A percentile compares a stretch with the other conserved stretches of the same genome.
Conservation (phyloP, 805 yeast species). For the Ogataea ganodermae region DNA sequence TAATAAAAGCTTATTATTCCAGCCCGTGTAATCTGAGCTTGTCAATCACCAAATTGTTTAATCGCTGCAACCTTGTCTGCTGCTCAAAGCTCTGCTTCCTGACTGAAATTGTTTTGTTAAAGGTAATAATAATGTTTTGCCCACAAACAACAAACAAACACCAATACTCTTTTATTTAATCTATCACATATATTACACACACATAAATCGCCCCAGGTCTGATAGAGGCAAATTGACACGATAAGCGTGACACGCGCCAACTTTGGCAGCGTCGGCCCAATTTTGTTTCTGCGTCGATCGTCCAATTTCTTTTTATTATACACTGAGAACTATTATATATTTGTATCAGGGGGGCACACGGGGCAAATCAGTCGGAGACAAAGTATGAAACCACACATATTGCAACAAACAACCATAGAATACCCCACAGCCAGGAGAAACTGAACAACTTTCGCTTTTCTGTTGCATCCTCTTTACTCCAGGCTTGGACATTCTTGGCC, state of each 20-base stretch:
- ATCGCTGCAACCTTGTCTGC: neutral
- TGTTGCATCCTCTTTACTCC: neutral
- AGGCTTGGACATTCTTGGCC: neutral
- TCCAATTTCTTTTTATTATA: constrained; percentile 12
- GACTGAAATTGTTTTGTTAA: neutral
- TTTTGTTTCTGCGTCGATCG: constrained; percentile 16
- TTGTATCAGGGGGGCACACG: too few relatives aligned
- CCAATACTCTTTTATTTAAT: neutral
- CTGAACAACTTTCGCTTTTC: neutral
- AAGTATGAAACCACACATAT: constrained; percentile 10
- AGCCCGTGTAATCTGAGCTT: neutral
- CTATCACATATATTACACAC: neutral
- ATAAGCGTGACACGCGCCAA: constrained; percentile 21
- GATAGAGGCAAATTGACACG: constrained; percentile 18
- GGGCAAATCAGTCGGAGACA: constrained; percentile 16
- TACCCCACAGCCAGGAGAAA: neutral
- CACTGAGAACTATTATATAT: neutral
- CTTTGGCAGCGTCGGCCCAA: constrained; percentile 11
- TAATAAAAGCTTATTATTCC: neutral
- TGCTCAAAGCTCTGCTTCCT: neutral
- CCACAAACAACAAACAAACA: neutral
- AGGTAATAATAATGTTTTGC: neutral
- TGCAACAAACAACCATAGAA: neutral
- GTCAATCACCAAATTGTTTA: neutral
- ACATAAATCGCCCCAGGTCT: neutral